Evolutionary conservation across 352 stramenopile genomes (phyloP), one percentile per base, ranked within the genome.

Genomic region (Phytophthora idaei): DNA sequence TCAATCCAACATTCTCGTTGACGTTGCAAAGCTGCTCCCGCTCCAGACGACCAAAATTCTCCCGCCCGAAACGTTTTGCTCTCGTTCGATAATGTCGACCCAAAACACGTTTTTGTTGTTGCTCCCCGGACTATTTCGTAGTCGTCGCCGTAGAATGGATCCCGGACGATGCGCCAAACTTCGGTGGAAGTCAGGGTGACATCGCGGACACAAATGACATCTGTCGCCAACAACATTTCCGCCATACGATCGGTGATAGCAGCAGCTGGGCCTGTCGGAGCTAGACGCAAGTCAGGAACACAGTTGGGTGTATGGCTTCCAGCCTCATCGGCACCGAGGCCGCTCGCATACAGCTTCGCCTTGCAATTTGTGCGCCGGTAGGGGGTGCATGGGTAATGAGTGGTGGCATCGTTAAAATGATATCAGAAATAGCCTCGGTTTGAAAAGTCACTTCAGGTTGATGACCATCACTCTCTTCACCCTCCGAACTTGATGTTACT

Each of bases 181-280:
- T 45, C 11, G 3, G 39, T 45, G 39, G 12, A 11, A 45, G 39
- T 17, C 45, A 50, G 44, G 7, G 44, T 50, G 17, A 32, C 44
- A 50, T 50, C 21, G 28, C 44, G 44, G 44, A 50, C 44, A 32
- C 44, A 50, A 50, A 50, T 50, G 32, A 5, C 9, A 50, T 50
- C 44, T 21, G 44, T 50, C 25, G 14, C 32, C 32, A 50, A 7
- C 21, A 54, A 21, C 32, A 62, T 42, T 11, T 63, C 32, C 14
- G 49, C 42, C 3, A 54, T 54, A 5, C 25, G 28, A 25, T 21
- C 17, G 17, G 17, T 21, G 17, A 21, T 21, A 21, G 17, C 17
- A 36, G 46, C 8, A 12, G 46, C n/a, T 15, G 46, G 27, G 10
- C 21, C 25, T 21, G 27, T 37, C 37, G 25, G 46, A 52, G 28